A percentile compares a stretch with the other conserved stretches of the same genome.
Conservation (phyloP, 441 rosid species). For the Melastoma candidum region DNA sequence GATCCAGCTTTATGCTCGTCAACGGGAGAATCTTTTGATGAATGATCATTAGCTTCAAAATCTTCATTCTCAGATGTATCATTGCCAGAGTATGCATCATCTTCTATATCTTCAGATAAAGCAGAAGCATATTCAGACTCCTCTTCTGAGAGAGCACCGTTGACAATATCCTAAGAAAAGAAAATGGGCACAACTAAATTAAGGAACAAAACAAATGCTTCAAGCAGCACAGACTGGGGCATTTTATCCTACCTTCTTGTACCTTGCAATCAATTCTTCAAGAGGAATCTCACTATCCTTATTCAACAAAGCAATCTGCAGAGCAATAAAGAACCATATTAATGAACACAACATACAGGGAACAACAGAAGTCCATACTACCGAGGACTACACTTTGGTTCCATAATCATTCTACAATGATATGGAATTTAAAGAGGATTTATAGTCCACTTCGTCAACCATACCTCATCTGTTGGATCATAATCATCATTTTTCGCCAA, state of each 20-base stretch:
- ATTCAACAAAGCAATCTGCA: constrained; percentile 76
- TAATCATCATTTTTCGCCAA: constrained; percentile 64
- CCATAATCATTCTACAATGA: too few relatives aligned
- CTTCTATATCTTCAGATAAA: constrained; percentile 41
- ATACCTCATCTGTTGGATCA: constrained; percentile 73
- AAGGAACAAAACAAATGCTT: constrained; percentile 8
- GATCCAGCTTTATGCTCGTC: constrained; percentile 33
- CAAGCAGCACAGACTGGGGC: constrained; percentile 14
- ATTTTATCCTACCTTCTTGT: constrained; percentile 77
- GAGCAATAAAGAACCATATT: constrained; percentile 16
- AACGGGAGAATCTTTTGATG: constrained; percentile 15
- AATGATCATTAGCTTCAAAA: constrained; percentile 29
- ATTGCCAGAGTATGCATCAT: constrained; percentile 28
- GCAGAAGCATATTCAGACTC: constrained; percentile 62
- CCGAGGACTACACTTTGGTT: too few relatives aligned
- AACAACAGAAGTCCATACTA: too few relatives aligned
- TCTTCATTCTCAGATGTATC: constrained; percentile 29
- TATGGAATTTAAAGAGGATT: too few relatives aligned
- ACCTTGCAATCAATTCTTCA: constrained; percentile 92
- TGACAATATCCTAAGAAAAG: constrained; percentile 46
- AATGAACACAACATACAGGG: constrained; percentile 2
- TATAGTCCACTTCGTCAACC: background rate
- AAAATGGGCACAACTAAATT: constrained; percentile 19
- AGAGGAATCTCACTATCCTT: constrained; percentile 87
- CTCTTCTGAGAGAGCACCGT: constrained; percentile 53